Base-by-base conservation (phyloP, 176 grass and related monocot species). In the Oryza brachyantha region DNA sequence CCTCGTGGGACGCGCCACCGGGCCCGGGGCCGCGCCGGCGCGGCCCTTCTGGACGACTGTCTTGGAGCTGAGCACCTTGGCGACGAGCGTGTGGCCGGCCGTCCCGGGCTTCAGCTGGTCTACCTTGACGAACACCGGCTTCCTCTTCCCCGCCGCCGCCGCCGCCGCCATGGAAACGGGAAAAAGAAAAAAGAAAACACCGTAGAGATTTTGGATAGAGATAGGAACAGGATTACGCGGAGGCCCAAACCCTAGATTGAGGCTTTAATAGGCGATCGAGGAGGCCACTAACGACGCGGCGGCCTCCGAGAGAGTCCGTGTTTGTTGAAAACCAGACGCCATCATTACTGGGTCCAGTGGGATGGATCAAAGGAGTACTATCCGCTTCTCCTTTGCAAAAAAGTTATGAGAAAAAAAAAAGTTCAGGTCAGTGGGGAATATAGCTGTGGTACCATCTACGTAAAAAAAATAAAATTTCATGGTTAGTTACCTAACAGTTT, bases 101-200 rank as follows among this genome's bases (percentile, higher is more conserved):
- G 89, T 85, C 22, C 84, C 93, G 8, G 93, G 93, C 73, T 84
- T 96, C 28, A 96, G 90, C 78, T 83, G 75, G 60, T 96, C 93
- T 61, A 96, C 93, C 71, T 96, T 96, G 13, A 81, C 48, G 71
- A 92, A 92, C 21, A 92, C 90, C 48, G 90, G 90, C 73, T 92
- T 96, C 74, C 90, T 71, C 84, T 92, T 96, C 46, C 29, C 84
- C 61, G 82, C 78, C 41, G 66, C 76, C 13, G 79, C 76, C 13
- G 79, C 60, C 16, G 81, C 68, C 11, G 82, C 86, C 85, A 87
- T 87, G 45, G 79, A 22, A 57, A 17, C 16, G 65, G 37, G 54
- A 29, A 69, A n/a, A n/a, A n/a, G n/a, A n/a, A n/a, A n/a, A n/a
- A n/a, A n/a, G n/a, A n/a, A 39, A 27, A 70, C 10, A 45, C 25